These are phyloP conservation scores for Chaetomium fimeti DNA, from an alignment of 495 filamentous ascomycete genomes.

Conservation along the genomic window DNA sequence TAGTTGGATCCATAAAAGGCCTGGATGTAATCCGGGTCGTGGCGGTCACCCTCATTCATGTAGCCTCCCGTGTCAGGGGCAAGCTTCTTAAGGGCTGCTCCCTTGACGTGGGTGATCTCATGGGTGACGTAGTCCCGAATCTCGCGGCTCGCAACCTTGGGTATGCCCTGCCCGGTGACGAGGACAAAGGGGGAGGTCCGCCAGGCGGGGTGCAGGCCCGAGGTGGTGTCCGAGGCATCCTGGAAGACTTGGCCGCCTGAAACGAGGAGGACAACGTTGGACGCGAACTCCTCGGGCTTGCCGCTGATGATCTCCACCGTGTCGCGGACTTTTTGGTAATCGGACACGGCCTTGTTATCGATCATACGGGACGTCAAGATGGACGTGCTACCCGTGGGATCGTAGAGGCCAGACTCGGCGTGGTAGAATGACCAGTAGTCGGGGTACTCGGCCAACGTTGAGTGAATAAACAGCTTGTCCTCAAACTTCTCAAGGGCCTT, in stretches of 20 bases:
- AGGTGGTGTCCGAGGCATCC: constrained; percentile 9
- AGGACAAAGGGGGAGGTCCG: constrained; percentile 10
- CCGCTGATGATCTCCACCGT: constrained; percentile 14
- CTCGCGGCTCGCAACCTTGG: constrained; percentile 7
- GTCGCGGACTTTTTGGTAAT: constrained; percentile 11
- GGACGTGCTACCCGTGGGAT: constrained; percentile 12
- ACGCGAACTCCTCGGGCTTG: not conserved
- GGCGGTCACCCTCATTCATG: constrained; percentile 51
- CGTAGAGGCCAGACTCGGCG: constrained; percentile 15
- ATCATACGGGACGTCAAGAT: constrained; percentile 15
- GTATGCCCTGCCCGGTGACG: constrained; percentile 11
- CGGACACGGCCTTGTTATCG: constrained; percentile 8
- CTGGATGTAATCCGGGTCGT: constrained; percentile 58
- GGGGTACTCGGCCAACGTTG: constrained; percentile 8
- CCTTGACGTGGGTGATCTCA: constrained; percentile 13
- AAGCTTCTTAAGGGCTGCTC: constrained; percentile 17
- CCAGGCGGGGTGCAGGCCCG: constrained; percentile 20
- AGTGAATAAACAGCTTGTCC: constrained; percentile 14
- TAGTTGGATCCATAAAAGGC: constrained; percentile 58
- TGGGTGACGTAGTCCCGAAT: not conserved
- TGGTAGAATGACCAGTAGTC: constrained; percentile 25
- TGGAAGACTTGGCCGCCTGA: constrained; percentile 18
- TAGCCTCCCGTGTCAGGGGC: constrained; percentile 43
- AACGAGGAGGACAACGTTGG: constrained; percentile 21
- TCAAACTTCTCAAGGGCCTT: constrained; percentile 9